Base-by-base conservation (phyloP, 225 moss, liverwort and hornwort species). In the Sphagnum tenellum region DNA sequence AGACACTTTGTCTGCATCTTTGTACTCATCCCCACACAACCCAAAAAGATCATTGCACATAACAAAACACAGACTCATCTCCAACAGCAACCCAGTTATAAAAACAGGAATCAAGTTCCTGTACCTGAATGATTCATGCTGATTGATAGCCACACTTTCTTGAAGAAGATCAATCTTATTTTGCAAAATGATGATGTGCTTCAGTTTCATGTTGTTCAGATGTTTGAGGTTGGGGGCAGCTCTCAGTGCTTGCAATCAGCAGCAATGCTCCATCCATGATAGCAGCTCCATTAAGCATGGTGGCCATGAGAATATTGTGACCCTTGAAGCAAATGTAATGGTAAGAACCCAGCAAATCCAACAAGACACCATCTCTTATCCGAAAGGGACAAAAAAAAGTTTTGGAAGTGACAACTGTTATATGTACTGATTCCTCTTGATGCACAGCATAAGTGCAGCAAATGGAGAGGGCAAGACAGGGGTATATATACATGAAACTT, bases 281-380 rank as follows among this genome's bases (percentile, higher is more conserved):
- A 9, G 96, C 92, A 70, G 96, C 96, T 78, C 96, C 96, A 69
- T 96, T 96, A 47, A 96, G 88, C 96, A 96, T 96, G 46, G 96
- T 96, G 73, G 96, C 96, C 96, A 96, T 96, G 83, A 96, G 92
- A 90, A 96, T 92, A 73, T 96, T 92, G 62, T 96, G 96, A 55
- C 96, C 96, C 94, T 94, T 77, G 73, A 53, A 60, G 44, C 70
- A 75, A 62, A 45, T 57, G 45, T 14, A 9, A 63, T 45, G 5
- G 3, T 5, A 45, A n/a, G 71, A 46, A 61, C 29, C 49, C 59
- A 2, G 0, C 14, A 11, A 50, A 11, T 64, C 14, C 10, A 13
- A 44, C 7, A 58, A 3, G 44, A 3, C 2, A 29, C 3, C 3
- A 58, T 3, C 12, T 7, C 7, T 5, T 13, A 5, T 7, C 6